These are phyloP conservation scores for Mayamaea pseudoterrestris DNA, from an alignment of 108 stramenopile species.

Conservation along the genomic window DNA sequence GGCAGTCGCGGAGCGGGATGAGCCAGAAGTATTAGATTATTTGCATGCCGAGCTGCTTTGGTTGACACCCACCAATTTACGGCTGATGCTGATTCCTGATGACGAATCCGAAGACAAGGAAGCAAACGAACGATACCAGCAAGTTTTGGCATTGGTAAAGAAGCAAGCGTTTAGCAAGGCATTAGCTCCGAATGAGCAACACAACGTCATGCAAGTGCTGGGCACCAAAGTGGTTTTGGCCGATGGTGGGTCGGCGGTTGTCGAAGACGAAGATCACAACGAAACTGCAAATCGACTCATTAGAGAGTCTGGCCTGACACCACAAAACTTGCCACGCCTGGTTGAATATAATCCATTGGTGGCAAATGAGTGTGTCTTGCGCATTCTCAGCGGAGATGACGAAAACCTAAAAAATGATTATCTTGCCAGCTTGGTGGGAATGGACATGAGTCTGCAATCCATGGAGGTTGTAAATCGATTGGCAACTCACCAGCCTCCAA, in stretches of 20 bases:
- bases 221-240: constrained; percentile 6
- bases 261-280: constrained; percentile 13
- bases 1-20: constrained; percentile 15
- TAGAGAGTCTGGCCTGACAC: constrained; percentile 70
- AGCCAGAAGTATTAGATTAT: constrained; percentile 27
- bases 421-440: constrained; percentile 85
- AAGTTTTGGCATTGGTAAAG: constrained; percentile 41
- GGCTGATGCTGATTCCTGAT: constrained; percentile 36
- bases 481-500: constrained; percentile 27
- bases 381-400: constrained; percentile 30
- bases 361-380: constrained; percentile 84
- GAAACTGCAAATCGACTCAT: constrained; percentile 29
- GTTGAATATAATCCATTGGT: constrained; percentile 95
- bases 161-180: constrained; percentile 45
- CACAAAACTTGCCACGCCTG: constrained; percentile 80
- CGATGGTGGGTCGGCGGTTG: background rate
- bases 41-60: constrained; percentile 67
- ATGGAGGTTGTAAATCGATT: constrained; percentile 95
- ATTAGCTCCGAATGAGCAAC: constrained; percentile 49
- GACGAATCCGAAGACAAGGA: constrained; percentile 14
- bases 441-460: constrained; percentile 94
- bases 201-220: constrained; percentile 46
- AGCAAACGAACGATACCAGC: constrained; percentile 24
- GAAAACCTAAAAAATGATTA: constrained; percentile 63
- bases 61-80: constrained; percentile 55